Evolutionary conservation across 108 stramenopile genomes (phyloP).

Genomic region (Asterionellopsis glacialis): DNA sequence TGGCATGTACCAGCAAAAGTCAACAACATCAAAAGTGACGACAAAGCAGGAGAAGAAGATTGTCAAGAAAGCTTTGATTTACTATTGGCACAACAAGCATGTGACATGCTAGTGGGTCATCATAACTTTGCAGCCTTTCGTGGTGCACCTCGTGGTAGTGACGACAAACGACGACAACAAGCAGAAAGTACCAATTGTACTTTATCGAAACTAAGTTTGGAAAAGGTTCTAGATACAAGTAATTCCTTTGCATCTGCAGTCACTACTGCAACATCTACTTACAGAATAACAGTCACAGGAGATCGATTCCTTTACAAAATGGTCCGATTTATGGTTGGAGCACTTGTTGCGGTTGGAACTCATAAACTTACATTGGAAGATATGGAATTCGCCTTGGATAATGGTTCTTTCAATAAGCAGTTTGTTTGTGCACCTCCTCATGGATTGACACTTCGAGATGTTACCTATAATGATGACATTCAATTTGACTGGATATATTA

Average conservation of each 20-base stretch:
- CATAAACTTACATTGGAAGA: constrained; percentile 36
- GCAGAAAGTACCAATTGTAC: constrained; percentile 43
- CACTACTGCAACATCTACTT: constrained; percentile 20
- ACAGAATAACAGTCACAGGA: constrained; percentile 45
- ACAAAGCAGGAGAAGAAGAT: neutral
- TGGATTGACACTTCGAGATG: constrained; percentile 29
- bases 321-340: constrained; percentile 73
- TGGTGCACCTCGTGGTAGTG: constrained; percentile 56
- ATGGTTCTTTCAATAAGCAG: constrained; percentile 7
- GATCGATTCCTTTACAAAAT: constrained; percentile 85
- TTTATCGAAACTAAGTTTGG: constrained; percentile 10
- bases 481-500: constrained; percentile 29
- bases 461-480: constrained; percentile 22
- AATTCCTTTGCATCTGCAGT: constrained; percentile 1
- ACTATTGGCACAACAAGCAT: constrained; percentile 8
- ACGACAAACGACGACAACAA: constrained; percentile 26
- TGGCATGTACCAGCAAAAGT: constrained; percentile 45
- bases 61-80: neutral
- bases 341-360: constrained; percentile 59
- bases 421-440: constrained; percentile 52
- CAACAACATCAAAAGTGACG: neutral
- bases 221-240: neutral
- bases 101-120: constrained; percentile 21
- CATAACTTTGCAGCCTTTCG: constrained; percentile 72
- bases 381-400: constrained; percentile 37